Evolutionary conservation across 108 stramenopile genomes (phyloP), one percentile per base, ranked within the genome.

Genomic region (Parmales sp.): DNA sequence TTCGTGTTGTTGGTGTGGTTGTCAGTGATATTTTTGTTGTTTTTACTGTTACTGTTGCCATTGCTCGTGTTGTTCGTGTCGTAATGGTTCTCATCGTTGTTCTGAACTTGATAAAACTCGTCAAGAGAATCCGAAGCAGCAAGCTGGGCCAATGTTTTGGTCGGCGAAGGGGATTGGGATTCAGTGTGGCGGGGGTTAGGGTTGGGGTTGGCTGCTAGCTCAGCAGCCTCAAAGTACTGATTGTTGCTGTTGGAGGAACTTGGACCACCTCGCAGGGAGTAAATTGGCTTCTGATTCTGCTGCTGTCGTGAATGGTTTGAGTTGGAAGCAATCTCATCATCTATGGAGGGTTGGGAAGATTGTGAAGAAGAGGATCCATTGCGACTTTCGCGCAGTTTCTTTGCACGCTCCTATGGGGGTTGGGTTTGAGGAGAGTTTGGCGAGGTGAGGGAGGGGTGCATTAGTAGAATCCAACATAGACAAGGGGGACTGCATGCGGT

Each of bases 11-110:
- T 43, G 16, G 41, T 16, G 41, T 43, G 41, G 16, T 11, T 43
- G 8, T 43, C 11, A 43, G 11, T 43, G 41, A 11, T 16, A 43
- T 8, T 16, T 43, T 43, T 43, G 11, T 43, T 43, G 11, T 16
- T 43, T 43, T 11, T 43, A 11, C 16, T 16, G 11, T 11, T 16
- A 43, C 41, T 43, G 54, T 60, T 34, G 26, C 54, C 54, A 26
- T 34, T 34, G 54, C 36, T 60, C 3, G 31, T 34, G 26, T 28
- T 60, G n/a, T 28, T 34, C 54, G 36, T 60, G 54, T n/a, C n/a
- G n/a, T n/a, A n/a, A n/a, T n/a, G n/a, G n/a, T 60, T 60, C 54
- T 60, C 54, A 28, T 60, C 36, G 54, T 34, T 34, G 31, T 60
- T 28, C 28, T 60, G 31, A 20, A 34, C 54, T 34, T 60, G 54